phyloP scores from a whole-genome alignment of 768 basidiomycete species.

The Rhodocollybia butyracea region DNA sequence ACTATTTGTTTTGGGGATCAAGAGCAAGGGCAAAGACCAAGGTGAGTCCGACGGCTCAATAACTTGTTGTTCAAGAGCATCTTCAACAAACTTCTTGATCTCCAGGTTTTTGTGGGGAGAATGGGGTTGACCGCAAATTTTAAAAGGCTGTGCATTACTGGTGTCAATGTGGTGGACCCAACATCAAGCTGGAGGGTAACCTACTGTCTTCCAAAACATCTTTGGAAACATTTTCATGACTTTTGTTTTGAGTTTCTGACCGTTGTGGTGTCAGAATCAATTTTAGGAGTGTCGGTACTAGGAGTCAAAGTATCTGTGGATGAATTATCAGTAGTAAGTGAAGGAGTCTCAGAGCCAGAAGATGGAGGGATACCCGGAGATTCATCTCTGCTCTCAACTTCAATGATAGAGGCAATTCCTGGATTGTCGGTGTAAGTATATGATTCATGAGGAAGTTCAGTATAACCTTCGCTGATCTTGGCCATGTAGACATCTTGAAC shows the following conservation, averaged over 20 bases:
- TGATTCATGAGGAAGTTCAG: not conserved
- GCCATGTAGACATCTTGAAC: not conserved
- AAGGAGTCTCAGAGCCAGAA: not conserved
- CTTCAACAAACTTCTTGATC: slow-evolving; percentile 2
- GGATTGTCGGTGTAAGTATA: not conserved
- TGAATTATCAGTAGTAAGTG: not conserved
- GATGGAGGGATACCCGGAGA: not conserved
- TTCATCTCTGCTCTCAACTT: not conserved
- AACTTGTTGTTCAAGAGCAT: not conserved
- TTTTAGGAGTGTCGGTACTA: not conserved
- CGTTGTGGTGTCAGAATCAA: too few species aligned
- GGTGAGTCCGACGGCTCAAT: slow-evolving; percentile 1
- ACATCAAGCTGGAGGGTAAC: not conserved
- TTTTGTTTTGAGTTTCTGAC: not conserved
- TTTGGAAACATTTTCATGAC: not conserved
- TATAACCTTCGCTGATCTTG: not conserved
- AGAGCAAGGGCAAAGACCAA: not conserved
- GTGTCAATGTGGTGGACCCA: slow-evolving; percentile 6
- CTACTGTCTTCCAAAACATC: not conserved
- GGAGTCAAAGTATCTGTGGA: not conserved
- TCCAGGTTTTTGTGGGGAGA: not conserved
- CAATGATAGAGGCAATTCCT: not conserved
- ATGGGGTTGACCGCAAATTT: not conserved
- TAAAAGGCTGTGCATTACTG: not conserved
- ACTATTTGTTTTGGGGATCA: not conserved